A percentile compares a stretch with the other conserved stretches of the same genome.
Evolutionary conservation across 177 flowering plant species (phyloP).

Genomic region (Vitis hybrid): DNA sequence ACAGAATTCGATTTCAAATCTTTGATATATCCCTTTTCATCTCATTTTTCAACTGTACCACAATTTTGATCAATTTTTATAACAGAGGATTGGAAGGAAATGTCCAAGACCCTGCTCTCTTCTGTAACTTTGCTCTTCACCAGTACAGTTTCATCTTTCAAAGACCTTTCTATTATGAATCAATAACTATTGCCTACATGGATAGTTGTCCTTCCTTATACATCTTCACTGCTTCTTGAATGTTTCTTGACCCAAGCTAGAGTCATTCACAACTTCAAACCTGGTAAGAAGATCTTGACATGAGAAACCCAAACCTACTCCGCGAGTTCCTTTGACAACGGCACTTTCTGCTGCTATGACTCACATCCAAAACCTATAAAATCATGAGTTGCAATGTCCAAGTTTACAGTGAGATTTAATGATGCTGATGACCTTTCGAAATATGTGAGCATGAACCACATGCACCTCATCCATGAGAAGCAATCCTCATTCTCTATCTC

Average conservation of each 20-base stretch:
- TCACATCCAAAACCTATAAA: too few species aligned
- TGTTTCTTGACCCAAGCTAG: conserved; percentile 35
- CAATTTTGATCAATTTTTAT: too few species aligned
- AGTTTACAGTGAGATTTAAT: conserved; percentile 95
- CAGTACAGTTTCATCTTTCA: too few species aligned
- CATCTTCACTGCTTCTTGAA: conserved; percentile 37
- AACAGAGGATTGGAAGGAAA: too few species aligned
- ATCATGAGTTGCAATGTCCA: conserved; percentile 32
- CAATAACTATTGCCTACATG: too few species aligned
- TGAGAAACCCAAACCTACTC: conserved; percentile 78
- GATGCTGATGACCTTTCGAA: conserved; percentile 82
- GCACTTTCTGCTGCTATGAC: conserved; percentile 52
- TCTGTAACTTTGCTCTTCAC: too few species aligned
- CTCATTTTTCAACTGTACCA: too few species aligned
- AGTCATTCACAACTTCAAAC: conserved; percentile 34
- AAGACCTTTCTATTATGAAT: too few species aligned
- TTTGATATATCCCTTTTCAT: too few species aligned
- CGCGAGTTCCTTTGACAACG: conserved; percentile 96
- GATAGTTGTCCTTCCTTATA: too few species aligned
- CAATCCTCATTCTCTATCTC: conserved; percentile 97
- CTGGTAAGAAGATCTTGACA: conserved; percentile 69
- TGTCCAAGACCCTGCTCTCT: too few species aligned
- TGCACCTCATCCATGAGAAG: conserved; percentile 99
- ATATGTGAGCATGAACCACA: conserved; percentile 99
- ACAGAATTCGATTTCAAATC: too few species aligned